A percentile compares a stretch with the other conserved stretches of the same genome.
phyloP scores from a whole-genome alignment of 1,284 basidiomycete genomes.

The Trichosporon inkin region DNA sequence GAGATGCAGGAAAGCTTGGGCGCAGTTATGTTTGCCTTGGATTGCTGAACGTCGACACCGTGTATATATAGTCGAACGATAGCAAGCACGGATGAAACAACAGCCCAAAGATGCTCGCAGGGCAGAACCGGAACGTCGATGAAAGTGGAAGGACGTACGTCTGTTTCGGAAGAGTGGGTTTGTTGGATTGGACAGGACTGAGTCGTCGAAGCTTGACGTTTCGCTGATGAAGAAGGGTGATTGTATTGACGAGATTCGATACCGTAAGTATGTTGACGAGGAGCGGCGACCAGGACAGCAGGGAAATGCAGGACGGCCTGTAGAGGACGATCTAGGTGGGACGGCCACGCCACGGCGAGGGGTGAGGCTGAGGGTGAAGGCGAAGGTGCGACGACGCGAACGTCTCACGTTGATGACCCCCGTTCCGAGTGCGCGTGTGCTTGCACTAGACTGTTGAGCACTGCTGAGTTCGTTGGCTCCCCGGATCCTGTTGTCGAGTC shows the following conservation, averaged over 20 bases:
- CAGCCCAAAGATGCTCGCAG: background rate
- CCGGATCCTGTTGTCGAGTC: too few relatives aligned
- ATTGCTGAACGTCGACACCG: background rate
- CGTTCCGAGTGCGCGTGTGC: too few relatives aligned
- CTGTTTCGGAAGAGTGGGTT: constrained; percentile 2
- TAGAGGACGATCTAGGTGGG: too few relatives aligned
- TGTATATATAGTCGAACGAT: constrained; percentile 4
- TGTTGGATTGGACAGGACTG: constrained; percentile 6
- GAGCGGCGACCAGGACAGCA: too few relatives aligned
- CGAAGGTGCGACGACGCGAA: background rate
- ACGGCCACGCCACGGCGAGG: too few relatives aligned
- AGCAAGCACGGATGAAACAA: constrained; percentile 4
- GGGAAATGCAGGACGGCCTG: background rate
- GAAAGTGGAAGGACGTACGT: constrained; percentile 7
- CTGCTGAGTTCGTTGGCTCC: too few relatives aligned
- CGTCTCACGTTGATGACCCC: background rate
- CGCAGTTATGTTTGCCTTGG: background rate
- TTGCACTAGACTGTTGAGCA: too few relatives aligned
- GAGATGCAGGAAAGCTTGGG: too few relatives aligned
- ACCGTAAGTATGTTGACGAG: background rate
- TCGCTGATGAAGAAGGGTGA: background rate
- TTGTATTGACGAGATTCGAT: background rate
- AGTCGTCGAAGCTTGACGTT: constrained; percentile 1
- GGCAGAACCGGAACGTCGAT: background rate
- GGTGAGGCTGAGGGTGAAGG: background rate